Evolutionary conservation across 148 eudicot species (phyloP).

Genomic region (Simmondsia chinensis): DNA sequence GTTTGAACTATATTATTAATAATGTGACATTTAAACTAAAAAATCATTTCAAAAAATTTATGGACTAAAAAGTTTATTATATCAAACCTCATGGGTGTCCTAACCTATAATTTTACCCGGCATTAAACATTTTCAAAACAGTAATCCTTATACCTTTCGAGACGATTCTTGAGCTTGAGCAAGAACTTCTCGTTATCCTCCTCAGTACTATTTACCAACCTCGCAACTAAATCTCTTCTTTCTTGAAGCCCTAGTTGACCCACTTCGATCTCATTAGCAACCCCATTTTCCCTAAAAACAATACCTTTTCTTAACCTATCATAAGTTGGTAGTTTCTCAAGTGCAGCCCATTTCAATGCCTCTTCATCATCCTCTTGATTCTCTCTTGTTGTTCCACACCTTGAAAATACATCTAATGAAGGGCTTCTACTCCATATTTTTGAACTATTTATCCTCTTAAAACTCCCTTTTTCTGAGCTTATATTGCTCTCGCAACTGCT

Average conservation of each 20-base stretch:
- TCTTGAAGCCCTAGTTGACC: conserved; percentile 27
- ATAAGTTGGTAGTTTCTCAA: conserved; percentile 51
- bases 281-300: conserved; percentile 24
- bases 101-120: no score
- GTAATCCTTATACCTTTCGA: conserved; percentile 26
- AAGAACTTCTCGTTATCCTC: conserved; percentile 59
- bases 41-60: no score
- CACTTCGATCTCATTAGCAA: conserved; percentile 32
- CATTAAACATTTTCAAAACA: no score
- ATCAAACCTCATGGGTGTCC: no score
- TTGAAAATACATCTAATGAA: conserved; percentile 26
- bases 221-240: conserved; percentile 30
- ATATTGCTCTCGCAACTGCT: no score
- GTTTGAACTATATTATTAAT: no score
- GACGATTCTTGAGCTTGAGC: conserved; percentile 39
- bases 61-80: no score
- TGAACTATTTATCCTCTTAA: conserved; percentile 22
- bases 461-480: no score
- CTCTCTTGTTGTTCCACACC: conserved; percentile 20
- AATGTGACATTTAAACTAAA: no score
- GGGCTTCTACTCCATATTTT: conserved; percentile 32
- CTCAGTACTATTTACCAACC: conserved; percentile 34
- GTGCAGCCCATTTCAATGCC: conserved; percentile 59
- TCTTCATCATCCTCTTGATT: conserved; percentile 64
- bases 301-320: conserved; percentile 47